Percentiles rank a stretch among this genome's conserved stretches.
Conservation (phyloP, 331 rosid species). For the Erythrophleum ivorense region DNA sequence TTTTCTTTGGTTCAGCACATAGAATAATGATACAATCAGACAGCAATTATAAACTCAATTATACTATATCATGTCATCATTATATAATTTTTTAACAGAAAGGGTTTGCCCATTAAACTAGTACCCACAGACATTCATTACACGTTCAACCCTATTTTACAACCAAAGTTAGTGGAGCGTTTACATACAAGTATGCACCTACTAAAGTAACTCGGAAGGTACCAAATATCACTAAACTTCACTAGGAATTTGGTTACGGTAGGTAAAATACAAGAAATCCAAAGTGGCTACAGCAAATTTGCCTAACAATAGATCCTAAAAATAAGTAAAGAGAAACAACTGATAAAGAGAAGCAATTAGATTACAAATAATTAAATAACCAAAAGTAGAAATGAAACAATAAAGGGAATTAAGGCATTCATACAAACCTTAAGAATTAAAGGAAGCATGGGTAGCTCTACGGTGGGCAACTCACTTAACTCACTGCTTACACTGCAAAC, state of each 20-base stretch:
- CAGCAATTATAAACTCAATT: too few relatives aligned
- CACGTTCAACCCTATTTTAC: too few relatives aligned
- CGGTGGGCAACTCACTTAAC: conserved; percentile 81
- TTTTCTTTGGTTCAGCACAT: too few relatives aligned
- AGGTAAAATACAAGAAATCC: conserved; percentile 7
- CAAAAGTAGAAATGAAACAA: background rate
- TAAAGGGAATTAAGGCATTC: conserved; percentile 29
- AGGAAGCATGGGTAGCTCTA: conserved; percentile 80
- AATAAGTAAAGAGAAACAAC: background rate
- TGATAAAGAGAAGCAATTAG: background rate
- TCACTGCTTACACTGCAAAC: conserved; percentile 79
- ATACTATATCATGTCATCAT: too few relatives aligned
- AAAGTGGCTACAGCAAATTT: background rate
- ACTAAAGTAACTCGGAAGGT: background rate
- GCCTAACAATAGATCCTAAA: conserved; percentile 8
- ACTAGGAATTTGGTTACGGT: background rate
- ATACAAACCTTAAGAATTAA: conserved; percentile 72
- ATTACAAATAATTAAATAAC: conserved; percentile 26
- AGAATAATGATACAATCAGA: too few relatives aligned
- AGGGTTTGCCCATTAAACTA: too few relatives aligned
- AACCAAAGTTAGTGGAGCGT: too few relatives aligned
- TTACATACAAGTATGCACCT: too few relatives aligned
- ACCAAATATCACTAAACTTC: conserved; percentile 32
- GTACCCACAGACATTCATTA: too few relatives aligned
- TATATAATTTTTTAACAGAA: too few relatives aligned